Conservation (phyloP, 805 yeast species). For the Sungouiozyma intestinalis region DNA sequence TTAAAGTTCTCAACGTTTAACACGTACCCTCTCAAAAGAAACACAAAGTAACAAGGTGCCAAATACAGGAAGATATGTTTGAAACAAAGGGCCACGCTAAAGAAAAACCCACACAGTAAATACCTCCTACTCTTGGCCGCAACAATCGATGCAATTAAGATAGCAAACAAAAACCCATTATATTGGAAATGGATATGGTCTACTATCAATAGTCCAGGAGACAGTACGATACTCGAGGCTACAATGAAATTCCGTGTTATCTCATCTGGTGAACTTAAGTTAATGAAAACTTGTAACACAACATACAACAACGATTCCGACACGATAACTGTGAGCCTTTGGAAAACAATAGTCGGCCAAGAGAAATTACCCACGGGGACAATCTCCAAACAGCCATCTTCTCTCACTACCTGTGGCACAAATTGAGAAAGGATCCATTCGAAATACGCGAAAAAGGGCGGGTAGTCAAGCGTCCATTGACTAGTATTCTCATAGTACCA, state of each 20-base stretch:
- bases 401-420: conserved; percentile 50
- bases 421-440: conserved; percentile 70
- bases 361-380: conserved; percentile 59
- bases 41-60: conserved; percentile 89
- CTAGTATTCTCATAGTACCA: conserved; percentile 79
- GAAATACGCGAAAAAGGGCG: conserved; percentile 95
- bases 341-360: conserved; percentile 71
- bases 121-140: conserved; percentile 52
- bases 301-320: conserved; percentile 64
- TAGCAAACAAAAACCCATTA: conserved; percentile 86
- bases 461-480: conserved; percentile 95
- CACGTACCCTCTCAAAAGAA: conserved; percentile 61
- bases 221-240: conserved; percentile 70
- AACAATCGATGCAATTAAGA: conserved; percentile 62
- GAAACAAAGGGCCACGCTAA: conserved; percentile 74
- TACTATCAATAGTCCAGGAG: conserved; percentile 83
- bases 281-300: conserved; percentile 62
- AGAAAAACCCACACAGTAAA: conserved; percentile 55
- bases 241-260: conserved; percentile 50
- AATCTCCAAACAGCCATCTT: conserved; percentile 72
- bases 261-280: conserved; percentile 34
- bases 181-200: conserved; percentile 98
- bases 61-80: conserved; percentile 88
- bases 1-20: conserved; percentile 33
- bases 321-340: conserved; percentile 66